Percentiles rank a stretch among this genome's conserved stretches.
These are phyloP conservation scores for Boletellus sp. DNA, from an alignment of 768 basidiomycete species.

Conservation along the genomic window DNA sequence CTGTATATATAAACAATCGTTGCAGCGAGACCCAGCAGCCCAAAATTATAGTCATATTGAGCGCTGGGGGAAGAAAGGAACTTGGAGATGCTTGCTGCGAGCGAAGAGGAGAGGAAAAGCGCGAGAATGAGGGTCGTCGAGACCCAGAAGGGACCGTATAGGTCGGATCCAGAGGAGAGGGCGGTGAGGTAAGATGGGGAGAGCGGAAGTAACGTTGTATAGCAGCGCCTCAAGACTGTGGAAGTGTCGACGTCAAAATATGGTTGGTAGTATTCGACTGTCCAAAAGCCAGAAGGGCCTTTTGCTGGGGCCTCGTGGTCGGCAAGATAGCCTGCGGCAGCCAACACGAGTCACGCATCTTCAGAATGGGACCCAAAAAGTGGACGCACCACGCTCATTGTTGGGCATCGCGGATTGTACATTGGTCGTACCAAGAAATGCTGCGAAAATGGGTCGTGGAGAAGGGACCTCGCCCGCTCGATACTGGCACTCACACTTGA, in stretches of 20 bases:
- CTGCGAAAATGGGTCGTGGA: constrained; percentile 29
- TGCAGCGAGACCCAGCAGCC: constrained; percentile 76
- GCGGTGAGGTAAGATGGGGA: constrained; percentile 59
- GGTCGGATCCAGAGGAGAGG: constrained; percentile 54
- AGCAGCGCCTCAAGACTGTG: constrained; percentile 71
- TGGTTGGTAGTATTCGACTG: constrained; percentile 78
- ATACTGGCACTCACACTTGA: constrained; percentile 52
- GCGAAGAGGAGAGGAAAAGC: constrained; percentile 90
- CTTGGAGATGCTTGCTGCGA: constrained; percentile 82
- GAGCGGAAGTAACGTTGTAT: constrained; percentile 73
- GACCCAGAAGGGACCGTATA: constrained; percentile 97
- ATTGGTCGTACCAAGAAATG: constrained; percentile 47
- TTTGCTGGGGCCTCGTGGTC: constrained; percentile 47
- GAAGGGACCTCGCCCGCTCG: neutral
- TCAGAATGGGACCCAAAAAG: neutral
- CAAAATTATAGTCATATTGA: constrained; percentile 80
- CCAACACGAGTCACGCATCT: neutral
- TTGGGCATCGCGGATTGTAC: constrained; percentile 32
- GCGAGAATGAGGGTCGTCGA: constrained; percentile 91
- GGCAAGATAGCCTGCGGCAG: constrained; percentile 55
- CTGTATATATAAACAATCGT: constrained; percentile 87
- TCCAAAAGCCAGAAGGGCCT: constrained; percentile 64
- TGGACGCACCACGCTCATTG: constrained; percentile 46
- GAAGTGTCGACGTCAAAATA: constrained; percentile 89
- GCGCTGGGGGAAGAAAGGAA: constrained; percentile 66